Percentiles rank a stretch among this genome's conserved stretches.
Evolutionary conservation across 305 asterid species (phyloP).

Genomic region (Fraxinus sp.): DNA sequence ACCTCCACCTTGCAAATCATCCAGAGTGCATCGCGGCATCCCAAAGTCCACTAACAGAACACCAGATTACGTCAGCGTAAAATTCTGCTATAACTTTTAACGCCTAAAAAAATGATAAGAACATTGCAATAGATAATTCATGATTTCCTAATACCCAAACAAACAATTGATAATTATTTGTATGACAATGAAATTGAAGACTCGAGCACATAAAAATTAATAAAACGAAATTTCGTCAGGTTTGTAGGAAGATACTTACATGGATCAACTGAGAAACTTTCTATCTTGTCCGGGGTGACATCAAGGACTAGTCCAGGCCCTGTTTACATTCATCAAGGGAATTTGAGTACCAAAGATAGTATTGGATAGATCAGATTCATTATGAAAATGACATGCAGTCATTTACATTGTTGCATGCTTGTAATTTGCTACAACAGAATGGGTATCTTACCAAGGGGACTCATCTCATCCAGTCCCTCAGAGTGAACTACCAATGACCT

Average conservation of each 20-base stretch:
- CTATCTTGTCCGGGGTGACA: conserved; percentile 65
- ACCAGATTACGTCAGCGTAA: conserved; percentile 7
- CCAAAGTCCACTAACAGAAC: conserved; percentile 70
- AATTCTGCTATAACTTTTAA: not conserved
- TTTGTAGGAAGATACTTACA: conserved; percentile 40
- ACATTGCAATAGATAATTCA: not conserved
- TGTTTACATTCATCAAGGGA: conserved; percentile 28
- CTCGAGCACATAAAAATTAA: not conserved
- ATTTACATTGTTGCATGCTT: not conserved
- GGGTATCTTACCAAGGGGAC: conserved; percentile 78
- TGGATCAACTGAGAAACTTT: conserved; percentile 78
- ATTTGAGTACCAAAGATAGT: not conserved
- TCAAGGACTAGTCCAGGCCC: conserved; percentile 89
- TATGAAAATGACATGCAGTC: not conserved
- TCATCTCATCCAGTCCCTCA: conserved; percentile 93
- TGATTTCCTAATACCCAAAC: not conserved
- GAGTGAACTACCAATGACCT: conserved; percentile 89
- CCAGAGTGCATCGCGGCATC: conserved; percentile 86
- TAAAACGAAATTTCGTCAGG: not conserved
- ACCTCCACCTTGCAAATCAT: conserved; percentile 72
- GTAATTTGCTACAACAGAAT: not conserved
- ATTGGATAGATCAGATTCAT: not conserved
- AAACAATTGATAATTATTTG: not conserved
- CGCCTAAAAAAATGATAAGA: conserved; percentile 1
- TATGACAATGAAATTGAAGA: not conserved